Evolutionary conservation across 768 basidiomycete species (phyloP).

Genomic region (Pholiota conissans): DNA sequence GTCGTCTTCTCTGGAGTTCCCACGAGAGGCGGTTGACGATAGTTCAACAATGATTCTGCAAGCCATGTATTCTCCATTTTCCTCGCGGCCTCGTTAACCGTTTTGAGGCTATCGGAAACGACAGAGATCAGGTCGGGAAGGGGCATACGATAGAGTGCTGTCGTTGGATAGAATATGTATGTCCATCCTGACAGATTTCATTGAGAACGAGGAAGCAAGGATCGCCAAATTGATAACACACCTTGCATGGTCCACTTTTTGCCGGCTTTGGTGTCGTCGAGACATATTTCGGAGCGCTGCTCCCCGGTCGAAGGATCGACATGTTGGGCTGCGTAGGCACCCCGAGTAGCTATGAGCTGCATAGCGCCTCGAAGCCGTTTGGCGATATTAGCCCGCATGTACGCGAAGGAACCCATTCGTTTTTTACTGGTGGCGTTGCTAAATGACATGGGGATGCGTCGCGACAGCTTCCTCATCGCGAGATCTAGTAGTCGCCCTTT

Average conservation of each 20-base stretch:
- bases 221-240: conserved; percentile 2
- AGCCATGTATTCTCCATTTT: conserved; percentile 18
- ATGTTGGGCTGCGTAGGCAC: conserved; percentile 29
- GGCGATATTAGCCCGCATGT: conserved; percentile 30
- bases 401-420: conserved; percentile 28
- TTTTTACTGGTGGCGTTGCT: conserved; percentile 34
- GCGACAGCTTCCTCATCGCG: conserved; percentile 17
- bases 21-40: not conserved
- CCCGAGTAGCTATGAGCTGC: conserved; percentile 39
- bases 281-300: not conserved
- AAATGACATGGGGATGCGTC: conserved; percentile 36
- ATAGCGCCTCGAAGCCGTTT: conserved; percentile 39
- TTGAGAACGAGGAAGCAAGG: too few species aligned
- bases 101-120: conserved; percentile 29
- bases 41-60: conserved; percentile 9
- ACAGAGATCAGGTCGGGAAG: conserved; percentile 38
- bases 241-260: conserved; percentile 34
- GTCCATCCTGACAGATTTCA: too few species aligned
- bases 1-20: not conserved
- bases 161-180: conserved; percentile 40
- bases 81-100: conserved; percentile 6
- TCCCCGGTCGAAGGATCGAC: not conserved
- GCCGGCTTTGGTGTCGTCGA: conserved; percentile 24
- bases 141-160: conserved; percentile 44
- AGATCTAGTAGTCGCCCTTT: conserved; percentile 3